Base-by-base conservation (phyloP, 2,329 filamentous ascomycete species). In the Pyricularia sp. region DNA sequence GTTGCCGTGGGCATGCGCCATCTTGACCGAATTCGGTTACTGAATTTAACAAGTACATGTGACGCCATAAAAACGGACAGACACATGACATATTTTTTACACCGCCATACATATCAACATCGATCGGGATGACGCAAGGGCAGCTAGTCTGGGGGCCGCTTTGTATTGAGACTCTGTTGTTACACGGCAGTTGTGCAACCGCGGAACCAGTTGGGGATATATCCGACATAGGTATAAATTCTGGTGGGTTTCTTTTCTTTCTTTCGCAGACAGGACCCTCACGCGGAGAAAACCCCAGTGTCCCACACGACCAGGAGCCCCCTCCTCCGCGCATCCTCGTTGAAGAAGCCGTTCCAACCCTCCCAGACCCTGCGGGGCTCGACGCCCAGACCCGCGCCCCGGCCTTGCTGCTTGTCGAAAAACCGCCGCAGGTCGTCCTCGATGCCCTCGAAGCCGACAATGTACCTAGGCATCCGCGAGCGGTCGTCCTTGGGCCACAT, bases 271-370 rank as follows among this genome's bases (percentile, higher is more conserved):
- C 12, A 12, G 17, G 33, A 14, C n/a, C n/a, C 20, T 64, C 61
- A 64, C 3, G 25, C 61, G 0, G 25, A 6, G 12, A 31, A 64
- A 42, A 65, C 33, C 28, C 30, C 26, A 26, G 61, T 17, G 26
- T 86, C 83, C 88, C 88, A 90, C 23, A 90, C 85, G 31, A 89
- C 79, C 71, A 90, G 79, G 71, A 81, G 79, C 0, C 88, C 88
- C 1, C 79, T 76, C 69, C 88, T 81, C 68, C 87, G 80, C 77
- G 80, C 82, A 74, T 90, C 88, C 75, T 90, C 88, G 71, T 86
- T 86, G 75, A 88, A 89, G 65, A 87, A 77, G 12, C 86, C 87
- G 74, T 90, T 90, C 77, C 83, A 86, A 2, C 80, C 82, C 58
- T 79, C 78, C 87, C 87, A 90, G 9, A 82, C 84, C 71, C 82